phyloP scores from a whole-genome alignment of 176 grass and related monocot species.

The Zoysia japonica region DNA sequence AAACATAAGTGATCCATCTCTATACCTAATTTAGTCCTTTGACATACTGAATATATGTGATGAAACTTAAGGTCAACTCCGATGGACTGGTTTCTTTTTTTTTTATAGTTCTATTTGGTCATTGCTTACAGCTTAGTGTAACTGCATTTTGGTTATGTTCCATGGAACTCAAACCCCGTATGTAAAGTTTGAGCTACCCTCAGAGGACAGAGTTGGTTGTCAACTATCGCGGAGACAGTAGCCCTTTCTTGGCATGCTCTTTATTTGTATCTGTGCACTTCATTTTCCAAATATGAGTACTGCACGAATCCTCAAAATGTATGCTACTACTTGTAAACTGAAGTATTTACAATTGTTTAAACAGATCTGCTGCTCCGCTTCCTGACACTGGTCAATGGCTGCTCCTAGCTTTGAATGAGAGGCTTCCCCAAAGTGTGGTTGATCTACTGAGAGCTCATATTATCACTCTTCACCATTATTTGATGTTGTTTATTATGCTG shows the following conservation, averaged over 20 bases:
- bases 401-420: slow-evolving; percentile 79
- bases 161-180: not conserved
- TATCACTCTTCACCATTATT: slow-evolving; percentile 81
- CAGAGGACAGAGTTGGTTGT: slow-evolving; percentile 22
- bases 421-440: slow-evolving; percentile 60
- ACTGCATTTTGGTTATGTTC: not conserved
- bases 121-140: not conserved
- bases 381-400: slow-evolving; percentile 95
- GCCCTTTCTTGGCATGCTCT: not conserved
- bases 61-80: not conserved
- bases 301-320: not conserved
- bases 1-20: not conserved
- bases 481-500: slow-evolving; percentile 94
- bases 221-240: slow-evolving; percentile 7
- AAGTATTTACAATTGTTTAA: slow-evolving; percentile 9
- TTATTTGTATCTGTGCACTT: not conserved
- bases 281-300: not conserved
- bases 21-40: not conserved
- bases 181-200: not conserved
- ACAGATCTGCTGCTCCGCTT: slow-evolving; percentile 72
- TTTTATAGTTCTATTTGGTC: not conserved
- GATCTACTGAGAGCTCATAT: slow-evolving; percentile 72
- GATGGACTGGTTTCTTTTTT: not conserved
- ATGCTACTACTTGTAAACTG: slow-evolving; percentile 6
- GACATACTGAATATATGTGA: not conserved